Percentiles rank a stretch among this genome's conserved stretches.
Evolutionary conservation across 192 early-diverging fungal genomes (phyloP).

Genomic region (Chytriomyces hyalinus): DNA sequence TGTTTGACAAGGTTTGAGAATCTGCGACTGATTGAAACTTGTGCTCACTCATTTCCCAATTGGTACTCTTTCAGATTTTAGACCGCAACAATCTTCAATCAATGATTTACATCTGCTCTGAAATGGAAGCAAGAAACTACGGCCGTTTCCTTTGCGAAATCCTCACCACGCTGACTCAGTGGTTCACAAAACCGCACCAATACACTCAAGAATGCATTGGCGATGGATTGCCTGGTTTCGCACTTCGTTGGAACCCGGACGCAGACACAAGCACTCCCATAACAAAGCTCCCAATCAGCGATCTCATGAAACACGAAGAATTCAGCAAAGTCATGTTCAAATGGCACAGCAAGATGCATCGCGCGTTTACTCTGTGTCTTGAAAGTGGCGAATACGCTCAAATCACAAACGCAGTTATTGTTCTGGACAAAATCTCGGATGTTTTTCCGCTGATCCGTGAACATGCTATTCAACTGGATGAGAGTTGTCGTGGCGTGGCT

Average conservation of each 20-base stretch:
- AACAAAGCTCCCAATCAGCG: conserved; percentile 46
- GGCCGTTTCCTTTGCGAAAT: conserved; percentile 70
- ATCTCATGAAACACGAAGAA: conserved; percentile 62
- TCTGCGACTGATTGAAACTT: neutral
- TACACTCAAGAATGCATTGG: conserved; percentile 66
- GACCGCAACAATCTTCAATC: conserved; percentile 53
- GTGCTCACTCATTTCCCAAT: neutral
- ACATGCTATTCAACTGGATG: conserved; percentile 61
- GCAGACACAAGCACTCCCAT: conserved; percentile 33
- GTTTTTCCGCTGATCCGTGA: conserved; percentile 66
- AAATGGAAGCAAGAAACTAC: conserved; percentile 75
- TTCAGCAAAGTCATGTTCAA: conserved; percentile 72
- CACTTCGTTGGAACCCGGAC: conserved; percentile 62
- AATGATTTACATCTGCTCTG: conserved; percentile 64
- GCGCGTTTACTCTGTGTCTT: conserved; percentile 44
- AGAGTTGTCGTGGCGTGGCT: conserved; percentile 52
- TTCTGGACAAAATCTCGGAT: conserved; percentile 66
- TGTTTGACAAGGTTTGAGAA: conserved; percentile 68
- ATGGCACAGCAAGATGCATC: conserved; percentile 70
- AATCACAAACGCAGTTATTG: conserved; percentile 75
- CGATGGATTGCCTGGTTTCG: conserved; percentile 69
- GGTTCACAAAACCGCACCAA: conserved; percentile 56
- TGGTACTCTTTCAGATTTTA: conserved; percentile 40
- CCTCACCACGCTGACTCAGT: conserved; percentile 59
- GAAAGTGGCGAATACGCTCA: conserved; percentile 71